A percentile compares a stretch with the other conserved stretches of the same genome.
These are phyloP conservation scores for Pythium myriotylum DNA, from an alignment of 352 stramenopile genomes.

Conservation along the genomic window DNA sequence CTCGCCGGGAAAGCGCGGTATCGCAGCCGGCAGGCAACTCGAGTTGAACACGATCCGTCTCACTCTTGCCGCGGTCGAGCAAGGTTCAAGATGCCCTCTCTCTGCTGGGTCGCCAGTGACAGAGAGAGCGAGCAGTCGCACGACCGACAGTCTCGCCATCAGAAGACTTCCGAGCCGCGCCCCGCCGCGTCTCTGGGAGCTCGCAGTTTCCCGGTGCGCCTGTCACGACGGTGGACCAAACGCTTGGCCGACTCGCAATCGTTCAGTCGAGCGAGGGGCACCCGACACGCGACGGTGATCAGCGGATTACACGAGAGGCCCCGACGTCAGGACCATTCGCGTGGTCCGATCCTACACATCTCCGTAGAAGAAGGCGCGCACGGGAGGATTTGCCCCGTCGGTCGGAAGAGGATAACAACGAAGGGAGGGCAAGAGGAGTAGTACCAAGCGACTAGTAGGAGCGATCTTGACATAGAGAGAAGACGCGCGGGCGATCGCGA, in stretches of 20 bases:
- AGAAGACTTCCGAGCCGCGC: neutral
- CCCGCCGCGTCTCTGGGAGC: neutral
- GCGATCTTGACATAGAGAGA: neutral
- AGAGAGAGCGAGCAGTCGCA: neutral
- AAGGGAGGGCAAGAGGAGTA: too few species aligned
- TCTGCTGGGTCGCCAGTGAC: constrained; percentile 5
- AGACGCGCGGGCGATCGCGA: too few species aligned
- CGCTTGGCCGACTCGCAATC: neutral
- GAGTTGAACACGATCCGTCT: constrained; percentile 12
- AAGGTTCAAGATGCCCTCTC: neutral
- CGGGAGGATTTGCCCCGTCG: too few species aligned
- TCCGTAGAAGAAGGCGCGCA: too few species aligned
- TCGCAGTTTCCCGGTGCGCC: constrained; percentile 7
- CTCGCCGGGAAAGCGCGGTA: neutral
- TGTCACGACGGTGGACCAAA: constrained; percentile 4
- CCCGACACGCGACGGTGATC: too few species aligned
- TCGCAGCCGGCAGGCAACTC: neutral
- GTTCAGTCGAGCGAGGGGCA: neutral
- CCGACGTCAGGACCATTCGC: too few species aligned
- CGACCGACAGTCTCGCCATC: constrained; percentile 6
- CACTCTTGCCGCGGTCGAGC: neutral
- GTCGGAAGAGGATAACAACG: too few species aligned
- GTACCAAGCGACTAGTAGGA: neutral
- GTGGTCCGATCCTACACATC: too few species aligned
- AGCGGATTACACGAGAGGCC: too few species aligned